phyloP scores from a whole-genome alignment of 2,329 filamentous ascomycete species.

The Fusarium sp. region DNA sequence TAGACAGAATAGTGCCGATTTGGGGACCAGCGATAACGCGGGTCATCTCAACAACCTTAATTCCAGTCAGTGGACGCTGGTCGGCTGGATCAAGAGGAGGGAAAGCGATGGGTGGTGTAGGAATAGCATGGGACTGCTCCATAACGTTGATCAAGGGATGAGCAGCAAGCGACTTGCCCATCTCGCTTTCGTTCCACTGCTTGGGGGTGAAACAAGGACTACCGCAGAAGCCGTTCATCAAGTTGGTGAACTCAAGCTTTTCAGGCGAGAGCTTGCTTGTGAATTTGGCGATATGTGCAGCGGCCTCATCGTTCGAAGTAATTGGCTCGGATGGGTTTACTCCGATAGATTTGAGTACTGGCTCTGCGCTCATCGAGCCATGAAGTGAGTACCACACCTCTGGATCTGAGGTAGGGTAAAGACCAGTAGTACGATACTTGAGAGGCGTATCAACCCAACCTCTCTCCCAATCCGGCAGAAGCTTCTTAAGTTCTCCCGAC shows the following conservation, averaged over 20 bases:
- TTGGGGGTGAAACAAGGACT: constrained; percentile 22
- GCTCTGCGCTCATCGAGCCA: constrained; percentile 63
- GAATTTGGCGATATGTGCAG: constrained; percentile 37
- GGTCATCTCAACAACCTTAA: constrained; percentile 29
- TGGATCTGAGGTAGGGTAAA: constrained; percentile 64
- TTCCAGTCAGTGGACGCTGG: constrained; percentile 6
- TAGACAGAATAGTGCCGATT: constrained; percentile 19
- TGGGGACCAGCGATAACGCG: constrained; percentile 28
- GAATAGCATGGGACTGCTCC: constrained; percentile 14
- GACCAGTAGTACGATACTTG: constrained; percentile 47
- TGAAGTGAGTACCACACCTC: constrained; percentile 66
- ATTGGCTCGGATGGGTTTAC: constrained; percentile 45
- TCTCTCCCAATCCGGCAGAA: constrained; percentile 18
- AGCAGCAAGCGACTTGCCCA: constrained; percentile 25
- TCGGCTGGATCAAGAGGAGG: background rate
- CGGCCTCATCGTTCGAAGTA: constrained; percentile 47
- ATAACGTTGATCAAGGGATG: constrained; percentile 20
- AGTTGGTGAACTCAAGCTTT: constrained; percentile 21
- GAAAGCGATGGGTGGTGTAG: constrained; percentile 9
- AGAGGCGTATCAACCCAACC: constrained; percentile 29
- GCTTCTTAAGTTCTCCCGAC: constrained; percentile 5
- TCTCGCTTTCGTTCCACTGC: constrained; percentile 32
- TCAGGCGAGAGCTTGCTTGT: constrained; percentile 45
- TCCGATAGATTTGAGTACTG: constrained; percentile 62
- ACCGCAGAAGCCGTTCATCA: constrained; percentile 21